Evolutionary conservation across 2,329 filamentous ascomycete genomes (phyloP), one percentile per base, ranked within the genome.

Genomic region (Diaporthe nobilis): DNA sequence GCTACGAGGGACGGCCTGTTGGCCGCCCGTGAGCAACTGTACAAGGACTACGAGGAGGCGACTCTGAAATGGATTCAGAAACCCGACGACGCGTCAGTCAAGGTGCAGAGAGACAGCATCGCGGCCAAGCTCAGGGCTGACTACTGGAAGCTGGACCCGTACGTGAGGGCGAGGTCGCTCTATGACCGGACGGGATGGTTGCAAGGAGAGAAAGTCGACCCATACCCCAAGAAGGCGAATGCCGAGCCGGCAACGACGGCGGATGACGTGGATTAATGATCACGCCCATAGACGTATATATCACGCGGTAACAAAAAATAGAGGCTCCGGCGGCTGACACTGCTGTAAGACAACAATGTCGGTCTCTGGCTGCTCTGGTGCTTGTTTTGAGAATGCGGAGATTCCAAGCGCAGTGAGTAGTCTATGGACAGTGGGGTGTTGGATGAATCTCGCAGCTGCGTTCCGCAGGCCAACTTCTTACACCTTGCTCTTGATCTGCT

Each of bases 101-200:
- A 91, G 82, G 85, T 86, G 65, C 89, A 91, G 83, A 88, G 95
- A 74, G 86, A 91, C 51, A 85, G 86, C 3, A 81, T 97, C 39
- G 92, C 94, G 2, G 88, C 88, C 70, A 85, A 90, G 77, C 82
- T 98, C 79, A 89, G 89, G 77, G 88, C 89, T 65, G 94, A 94
- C 79, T 99, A 98, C 86, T 99, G 97, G 96, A 88, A 89, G 53
- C 84, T 98, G 71, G 97, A 99, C 85, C 95, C 95, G 0, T 98
- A 96, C 83, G 83, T 98, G 42, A 89, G 97, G 53, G 95, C 96
- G 17, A 90, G 93, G 80, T 94, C 92, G n/a, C 85, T 95, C 77
- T 98, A 98, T 80, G 97, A 99, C 83, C 91, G 97, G 76, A 89
- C 89, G 17, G 94, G 95, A 1, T 86, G 97, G 76, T 88, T 98